Base-by-base conservation (phyloP, 345 rosid species). In the Cardamine resedifolia region DNA sequence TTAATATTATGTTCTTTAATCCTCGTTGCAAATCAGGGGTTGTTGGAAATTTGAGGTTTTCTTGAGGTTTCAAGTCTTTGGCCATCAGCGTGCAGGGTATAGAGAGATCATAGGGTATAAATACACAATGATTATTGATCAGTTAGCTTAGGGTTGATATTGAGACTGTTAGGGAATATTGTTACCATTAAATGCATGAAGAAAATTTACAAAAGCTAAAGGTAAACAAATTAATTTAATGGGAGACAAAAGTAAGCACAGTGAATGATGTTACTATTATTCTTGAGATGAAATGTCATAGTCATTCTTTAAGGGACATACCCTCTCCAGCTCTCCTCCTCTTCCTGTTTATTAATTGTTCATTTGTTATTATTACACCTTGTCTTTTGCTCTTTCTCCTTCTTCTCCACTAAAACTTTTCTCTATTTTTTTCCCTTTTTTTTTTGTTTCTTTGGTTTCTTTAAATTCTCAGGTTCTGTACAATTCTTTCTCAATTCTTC, bases 381-480 rank as follows among this genome's bases (percentile, higher is more conserved):
- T 88, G 89, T 85, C 94, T 85, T 85, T 86, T 86, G 86, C 90
- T 81, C 79, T 82, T 76, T 81, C 64, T 81, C 74, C 81, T 77
- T 74, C 61, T 56, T 63, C 79, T 64, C 80, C 76, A 77, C 76
- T 64, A n/a, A 66, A 21, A 2, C 0, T 3, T n/a, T 28, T 48
- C 55, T 28, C 24, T 70, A 19, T 53, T 76, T 20, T 68, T 23
- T 64, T 28, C 2, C 11, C 52, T 19, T 20, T 69, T 76, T 76
- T 63, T 31, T 76, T 62, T 62, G 58, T 68, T 68, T 51, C 23
- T 67, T 76, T 70, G 80, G 67, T 70, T 70, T 58, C 71, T 70
- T 70, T 64, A 70, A 70, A 70, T 70, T 62, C 74, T 61, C 64
- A 44, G 51, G 21, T 63, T 76, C 79, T 63, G 36, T 56, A 36